Base-by-base conservation (phyloP, 371 early-diverging fungal genomes). In the Mucor saturninus region DNA sequence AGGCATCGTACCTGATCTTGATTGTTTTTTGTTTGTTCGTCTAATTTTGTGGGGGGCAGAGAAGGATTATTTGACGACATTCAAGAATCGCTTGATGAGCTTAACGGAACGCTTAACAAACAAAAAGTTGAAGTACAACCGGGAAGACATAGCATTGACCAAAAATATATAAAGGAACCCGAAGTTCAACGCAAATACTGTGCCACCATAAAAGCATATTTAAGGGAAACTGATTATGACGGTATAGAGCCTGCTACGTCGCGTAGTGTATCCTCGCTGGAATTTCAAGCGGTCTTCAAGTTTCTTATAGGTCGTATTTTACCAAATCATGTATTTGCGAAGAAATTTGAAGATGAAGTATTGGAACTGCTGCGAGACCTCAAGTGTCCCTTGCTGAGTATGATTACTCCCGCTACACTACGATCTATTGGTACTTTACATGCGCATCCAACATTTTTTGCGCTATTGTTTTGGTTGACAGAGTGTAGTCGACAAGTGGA, bases 361-460 rank as follows among this genome's bases (percentile, higher is more conserved):
- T 26, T 63, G 15, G 51, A 51, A 1, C 14, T 63, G 0, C 2
- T 63, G 7, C 40, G 45, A 7, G 0, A 13, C 1, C 4, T 67
- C 0, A 26, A 53, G 7, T 67, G 56, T 28, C 61, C 67, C 1
- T 4, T 61, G 8, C 26, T 49, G 11, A 61, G 57, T 10, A 43
- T 21, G 3, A 67, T 67, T 11, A 61, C 38, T 7, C 48, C 46
- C 2, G 56, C 56, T 38, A 31, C 40, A 8, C 31, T 67, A 2
- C 21, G 52, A 5, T 56, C 67, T 0, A 51, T 67, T 30, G 62
- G 67, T 21, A 57, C 67, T 0, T 28, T 56, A 10, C 67, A 61
- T 51, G 55, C 59, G 2, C 45, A 59, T 14, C 59, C 65, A 7
- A 30, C 14, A 0, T 59, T 59, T 42, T 40, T 54, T 28, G 65